Evolutionary conservation across 75 land plant genomes (phyloP), one percentile per base, ranked within the genome.

Genomic region (Pinus albicaulis): DNA sequence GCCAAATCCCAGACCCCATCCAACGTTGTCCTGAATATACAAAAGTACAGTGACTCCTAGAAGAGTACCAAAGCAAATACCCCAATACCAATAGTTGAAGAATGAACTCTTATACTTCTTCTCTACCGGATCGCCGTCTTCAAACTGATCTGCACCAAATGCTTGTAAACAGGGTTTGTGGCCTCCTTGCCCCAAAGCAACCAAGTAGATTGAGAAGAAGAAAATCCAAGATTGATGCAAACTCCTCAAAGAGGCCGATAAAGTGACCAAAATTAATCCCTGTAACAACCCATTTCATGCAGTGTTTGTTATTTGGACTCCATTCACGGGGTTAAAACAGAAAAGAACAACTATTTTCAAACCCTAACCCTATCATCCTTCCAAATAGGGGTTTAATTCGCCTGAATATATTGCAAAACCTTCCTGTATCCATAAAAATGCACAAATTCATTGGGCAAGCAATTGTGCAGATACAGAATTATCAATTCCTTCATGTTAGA

Each of bases 61-160:
- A 3, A 76, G 24, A 13, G 76, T 28, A 19, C 82, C 92, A 6
- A 15, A 13, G 24, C 72, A 81, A 16, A 92, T 69, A 1, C 90
- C 90, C 16, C 82, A 72, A 69, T 78, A 92, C 90, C 89, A 92
- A 92, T 93, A 92, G 62, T 92, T 92, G 82, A 92, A 92, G 77
- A 92, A 92, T 14, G 93, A 90, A 63, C 81, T 82, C 79, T 82
- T 90, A n/a, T 59, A 57, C 38, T 26, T 73, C 41, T 66, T 73
- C 75, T 88, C 91, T 26, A 74, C 58, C 24, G 85, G 75, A 4
- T 77, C 70, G 1, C 57, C 36, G 12, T 81, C 80, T 52, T 92
- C 85, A 74, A 90, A 92, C 55, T 92, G 93, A 59, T 93, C 97
- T 1, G 99, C 97, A 1, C 92, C 97, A 76, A 96, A 96, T 3